Evolutionary conservation across 2,329 filamentous ascomycete species (phyloP), one percentile per base, ranked within the genome.

Genomic region (Ilyonectria destructans): DNA sequence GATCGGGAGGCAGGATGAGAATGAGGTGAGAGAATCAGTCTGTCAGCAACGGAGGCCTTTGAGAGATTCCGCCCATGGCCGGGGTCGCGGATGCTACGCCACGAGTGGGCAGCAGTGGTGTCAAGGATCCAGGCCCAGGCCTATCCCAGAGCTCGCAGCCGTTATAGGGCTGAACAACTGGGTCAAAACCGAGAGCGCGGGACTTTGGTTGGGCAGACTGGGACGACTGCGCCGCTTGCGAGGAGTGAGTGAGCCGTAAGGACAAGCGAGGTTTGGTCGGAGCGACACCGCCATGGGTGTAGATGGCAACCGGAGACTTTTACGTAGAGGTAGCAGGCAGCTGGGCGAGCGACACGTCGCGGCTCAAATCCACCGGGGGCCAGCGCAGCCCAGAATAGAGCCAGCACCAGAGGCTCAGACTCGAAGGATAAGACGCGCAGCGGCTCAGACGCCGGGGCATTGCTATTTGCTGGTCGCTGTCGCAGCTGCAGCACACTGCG

Each of bases 31-130:
- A 61, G 65, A 58, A 21, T 71, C 65, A 60, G 58, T 63, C 62
- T 69, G 74, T 75, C 73, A 75, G 74, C 74, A 75, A 71, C n/a
- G 74, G 74, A 75, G 73, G 74, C 69, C 70, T 74, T 69, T 48
- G 65, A 72, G 66, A 67, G 58, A 54, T 61, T 61, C 65, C 62
- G 65, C 68, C 65, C 54, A 62, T 65, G 62, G 49, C 70, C 58
- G 49, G 73, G 73, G 68, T 73, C 61, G 43, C 58, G 45, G 67
- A 72, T 74, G 74, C 74, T 76, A 75, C 72, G 74, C 74, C 74
- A 72, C 74, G 68, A 67, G 51, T 62, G 69, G 71, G 71, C 71
- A 72, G 74, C 68, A 74, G 55, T 40, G 65, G 55, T 59, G 65
- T 70, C 68, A 65, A 72, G 69, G 64, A 63, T 61, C 33, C 55